Conservation (phyloP, 495 filamentous ascomycete genomes). For the Daldinia vernicosa region DNA sequence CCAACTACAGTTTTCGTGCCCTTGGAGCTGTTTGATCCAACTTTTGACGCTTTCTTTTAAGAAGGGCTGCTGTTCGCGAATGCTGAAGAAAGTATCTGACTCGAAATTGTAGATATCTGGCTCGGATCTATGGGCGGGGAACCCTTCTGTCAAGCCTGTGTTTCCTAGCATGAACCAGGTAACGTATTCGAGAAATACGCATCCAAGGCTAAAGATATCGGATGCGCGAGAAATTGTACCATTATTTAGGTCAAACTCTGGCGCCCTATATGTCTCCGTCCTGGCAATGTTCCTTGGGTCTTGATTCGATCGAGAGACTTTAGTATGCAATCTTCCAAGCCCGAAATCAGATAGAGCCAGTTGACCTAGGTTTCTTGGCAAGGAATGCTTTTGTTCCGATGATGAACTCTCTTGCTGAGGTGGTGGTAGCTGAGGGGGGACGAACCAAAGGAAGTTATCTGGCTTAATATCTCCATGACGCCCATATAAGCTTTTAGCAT, state of each 20-base stretch:
- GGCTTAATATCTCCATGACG: slow-evolving; percentile 54
- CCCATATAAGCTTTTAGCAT: slow-evolving; percentile 41
- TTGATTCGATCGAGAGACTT: slow-evolving; percentile 31
- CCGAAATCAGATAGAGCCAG: slow-evolving; percentile 31
- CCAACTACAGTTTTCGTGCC: slow-evolving; percentile 15
- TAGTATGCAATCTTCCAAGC: slow-evolving; percentile 31
- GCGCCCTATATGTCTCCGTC: slow-evolving; percentile 30
- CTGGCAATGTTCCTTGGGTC: slow-evolving; percentile 11
- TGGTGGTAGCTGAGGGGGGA: neutral
- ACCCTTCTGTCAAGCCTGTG: slow-evolving; percentile 17
- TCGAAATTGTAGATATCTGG: slow-evolving; percentile 20
- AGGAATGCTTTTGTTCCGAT: no score
- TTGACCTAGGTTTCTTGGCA: neutral
- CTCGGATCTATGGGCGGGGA: neutral
- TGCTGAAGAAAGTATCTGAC: slow-evolving; percentile 32
- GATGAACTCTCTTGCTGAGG: neutral
- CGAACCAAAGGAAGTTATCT: slow-evolving; percentile 51
- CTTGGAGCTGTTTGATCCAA: slow-evolving; percentile 26
- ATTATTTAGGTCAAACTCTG: slow-evolving; percentile 27
- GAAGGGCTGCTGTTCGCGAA: slow-evolving; percentile 12
- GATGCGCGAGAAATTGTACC: slow-evolving; percentile 32
- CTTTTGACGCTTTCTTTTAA: slow-evolving; percentile 11
- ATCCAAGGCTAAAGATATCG: slow-evolving; percentile 36
- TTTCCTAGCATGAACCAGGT: slow-evolving; percentile 30
- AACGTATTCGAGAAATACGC: slow-evolving; percentile 33